These are phyloP conservation scores for Neofusicoccum sp. DNA, from an alignment of 2,329 filamentous ascomycete genomes.

Conservation along the genomic window DNA sequence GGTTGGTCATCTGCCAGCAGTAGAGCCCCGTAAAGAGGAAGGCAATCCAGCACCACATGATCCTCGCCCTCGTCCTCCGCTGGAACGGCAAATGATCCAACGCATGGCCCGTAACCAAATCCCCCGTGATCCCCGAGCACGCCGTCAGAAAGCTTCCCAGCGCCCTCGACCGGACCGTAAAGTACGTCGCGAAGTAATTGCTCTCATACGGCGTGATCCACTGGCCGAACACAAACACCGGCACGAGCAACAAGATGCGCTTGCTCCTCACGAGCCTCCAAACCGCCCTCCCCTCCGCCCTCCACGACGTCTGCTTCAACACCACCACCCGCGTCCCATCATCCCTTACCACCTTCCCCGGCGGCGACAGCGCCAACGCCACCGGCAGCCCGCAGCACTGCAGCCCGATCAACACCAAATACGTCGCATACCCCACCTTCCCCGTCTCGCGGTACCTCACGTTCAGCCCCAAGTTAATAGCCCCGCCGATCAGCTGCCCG, in stretches of 20 bases:
- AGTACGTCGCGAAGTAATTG: slow-evolving; percentile 54
- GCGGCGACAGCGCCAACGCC: slow-evolving; percentile 45
- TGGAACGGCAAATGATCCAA: background rate
- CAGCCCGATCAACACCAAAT: slow-evolving; percentile 41
- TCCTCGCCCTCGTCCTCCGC: background rate
- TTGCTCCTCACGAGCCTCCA: slow-evolving; percentile 41
- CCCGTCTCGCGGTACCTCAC: slow-evolving; percentile 42
- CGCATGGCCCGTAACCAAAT: background rate
- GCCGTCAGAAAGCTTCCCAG: slow-evolving; percentile 42
- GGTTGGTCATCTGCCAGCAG: background rate
- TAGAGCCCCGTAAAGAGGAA: background rate
- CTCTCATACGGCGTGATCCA: slow-evolving; percentile 53
- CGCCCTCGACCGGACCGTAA: slow-evolving; percentile 50
- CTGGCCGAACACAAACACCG: slow-evolving; percentile 51
- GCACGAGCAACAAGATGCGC: slow-evolving; percentile 50
- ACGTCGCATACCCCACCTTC: slow-evolving; percentile 47
- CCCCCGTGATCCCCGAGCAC: background rate
- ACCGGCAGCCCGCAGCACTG: slow-evolving; percentile 50
- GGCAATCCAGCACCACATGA: background rate
- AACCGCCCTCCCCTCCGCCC: background rate
- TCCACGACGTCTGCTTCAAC: background rate
- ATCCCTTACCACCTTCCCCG: slow-evolving; percentile 45
- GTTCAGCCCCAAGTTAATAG: slow-evolving; percentile 53
- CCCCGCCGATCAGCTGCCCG: slow-evolving; percentile 53
- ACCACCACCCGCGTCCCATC: slow-evolving; percentile 34